Conservation (phyloP, 768 basidiomycete species). For the Saitozyma sp. region DNA sequence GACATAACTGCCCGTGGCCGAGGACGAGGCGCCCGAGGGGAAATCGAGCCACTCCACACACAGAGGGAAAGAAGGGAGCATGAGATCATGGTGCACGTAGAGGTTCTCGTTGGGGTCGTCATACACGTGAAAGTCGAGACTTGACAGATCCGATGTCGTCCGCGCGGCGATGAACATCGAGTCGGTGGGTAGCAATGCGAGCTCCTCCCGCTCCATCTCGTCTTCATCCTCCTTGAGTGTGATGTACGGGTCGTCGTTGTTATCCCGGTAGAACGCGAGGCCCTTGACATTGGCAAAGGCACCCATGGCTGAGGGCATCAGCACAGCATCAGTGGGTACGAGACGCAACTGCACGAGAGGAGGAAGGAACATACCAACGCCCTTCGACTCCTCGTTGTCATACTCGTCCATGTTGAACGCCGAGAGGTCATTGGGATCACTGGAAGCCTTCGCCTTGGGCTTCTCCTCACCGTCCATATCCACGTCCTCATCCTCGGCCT, state of each 20-base stretch:
- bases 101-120: slow-evolving; percentile 73
- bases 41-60: slow-evolving; percentile 99
- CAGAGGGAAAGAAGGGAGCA: slow-evolving; percentile 95
- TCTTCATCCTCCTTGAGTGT: slow-evolving; percentile 77
- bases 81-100: slow-evolving; percentile 94
- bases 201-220: slow-evolving; percentile 84
- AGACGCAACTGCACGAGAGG: background rate
- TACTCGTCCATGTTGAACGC: slow-evolving; percentile 90
- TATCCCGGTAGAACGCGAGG: slow-evolving; percentile 83
- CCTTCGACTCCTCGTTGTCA: slow-evolving; percentile 68
- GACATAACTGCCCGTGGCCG: slow-evolving; percentile 75
- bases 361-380: slow-evolving; percentile 50
- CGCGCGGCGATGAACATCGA: slow-evolving; percentile 89
- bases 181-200: slow-evolving; percentile 84
- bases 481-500: slow-evolving; percentile 63
- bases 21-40: slow-evolving; percentile 53
- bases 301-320: slow-evolving; percentile 54
- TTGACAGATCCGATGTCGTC: slow-evolving; percentile 95
- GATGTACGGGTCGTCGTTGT: slow-evolving; percentile 93
- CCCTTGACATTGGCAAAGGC: slow-evolving; percentile 97
- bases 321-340: background rate
- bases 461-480: slow-evolving; percentile 52
- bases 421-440: slow-evolving; percentile 67
- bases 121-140: slow-evolving; percentile 93
- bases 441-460: slow-evolving; percentile 12